Conservation (phyloP, 2,329 filamentous ascomycete genomes). For the Venturia carpophila region DNA sequence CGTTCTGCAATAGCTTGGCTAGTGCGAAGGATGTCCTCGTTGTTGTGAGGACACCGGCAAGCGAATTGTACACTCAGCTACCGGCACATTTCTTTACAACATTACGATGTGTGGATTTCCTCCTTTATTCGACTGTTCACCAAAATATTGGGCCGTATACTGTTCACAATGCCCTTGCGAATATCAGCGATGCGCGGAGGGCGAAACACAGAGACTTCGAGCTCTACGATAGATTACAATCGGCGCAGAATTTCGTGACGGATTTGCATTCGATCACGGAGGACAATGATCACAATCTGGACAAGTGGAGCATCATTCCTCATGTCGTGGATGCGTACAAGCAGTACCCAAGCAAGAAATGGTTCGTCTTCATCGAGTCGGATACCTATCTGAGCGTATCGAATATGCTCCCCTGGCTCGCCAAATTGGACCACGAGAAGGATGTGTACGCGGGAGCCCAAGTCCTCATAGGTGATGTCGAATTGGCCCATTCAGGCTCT, state of each 20-base stretch:
- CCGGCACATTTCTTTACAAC: slow-evolving; percentile 19
- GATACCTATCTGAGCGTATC: slow-evolving; percentile 51
- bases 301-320: slow-evolving; percentile 35
- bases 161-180: slow-evolving; percentile 20
- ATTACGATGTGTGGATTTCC: slow-evolving; percentile 18
- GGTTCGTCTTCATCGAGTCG: slow-evolving; percentile 53
- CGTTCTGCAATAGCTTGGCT: slow-evolving; percentile 12
- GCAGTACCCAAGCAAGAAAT: slow-evolving; percentile 41
- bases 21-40: slow-evolving; percentile 18
- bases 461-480: slow-evolving; percentile 29
- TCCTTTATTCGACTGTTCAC: slow-evolving; percentile 19
- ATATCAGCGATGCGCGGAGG: slow-evolving; percentile 15
- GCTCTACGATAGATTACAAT: slow-evolving; percentile 18
- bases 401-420: slow-evolving; percentile 41
- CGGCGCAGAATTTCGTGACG: slow-evolving; percentile 21
- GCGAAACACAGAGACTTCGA: slow-evolving; percentile 19
- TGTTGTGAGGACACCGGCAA: slow-evolving; percentile 20
- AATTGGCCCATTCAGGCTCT: slow-evolving; percentile 37
- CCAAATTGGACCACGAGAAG: slow-evolving; percentile 33
- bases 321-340: slow-evolving; percentile 31
- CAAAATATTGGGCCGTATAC: slow-evolving; percentile 18
- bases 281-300: slow-evolving; percentile 25
- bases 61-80: slow-evolving; percentile 19
- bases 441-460: slow-evolving; percentile 37
- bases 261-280: slow-evolving; percentile 22